Evolutionary conservation across 2,329 filamentous ascomycete species (phyloP).

Genomic region (Tolypocladium ophioglossoides): DNA sequence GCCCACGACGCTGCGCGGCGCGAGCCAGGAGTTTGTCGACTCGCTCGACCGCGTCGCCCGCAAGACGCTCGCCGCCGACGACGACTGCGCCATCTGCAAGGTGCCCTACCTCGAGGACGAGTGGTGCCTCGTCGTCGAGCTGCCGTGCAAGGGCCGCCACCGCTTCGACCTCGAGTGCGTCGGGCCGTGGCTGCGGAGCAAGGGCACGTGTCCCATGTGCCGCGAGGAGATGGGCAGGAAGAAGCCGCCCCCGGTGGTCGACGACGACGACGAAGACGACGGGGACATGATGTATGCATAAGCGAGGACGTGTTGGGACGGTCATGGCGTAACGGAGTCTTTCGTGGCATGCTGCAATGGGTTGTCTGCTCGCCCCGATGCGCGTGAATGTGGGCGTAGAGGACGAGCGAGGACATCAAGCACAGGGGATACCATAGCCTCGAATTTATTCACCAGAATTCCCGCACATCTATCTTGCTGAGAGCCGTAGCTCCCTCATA

Average conservation of each 20-base stretch:
- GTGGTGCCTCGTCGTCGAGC: conserved; percentile 52
- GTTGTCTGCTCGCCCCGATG: neutral
- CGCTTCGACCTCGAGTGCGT: conserved; percentile 59
- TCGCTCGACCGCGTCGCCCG: conserved; percentile 45
- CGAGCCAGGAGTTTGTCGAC: conserved; percentile 50
- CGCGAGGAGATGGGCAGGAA: conserved; percentile 49
- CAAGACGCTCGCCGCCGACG: conserved; percentile 37
- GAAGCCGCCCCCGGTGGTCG: conserved; percentile 31
- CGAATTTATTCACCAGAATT: neutral
- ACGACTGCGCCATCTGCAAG: conserved; percentile 52
- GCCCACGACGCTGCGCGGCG: conserved; percentile 40
- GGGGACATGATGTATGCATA: conserved; percentile 37
- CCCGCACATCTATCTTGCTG: neutral
- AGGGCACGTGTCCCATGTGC: conserved; percentile 56
- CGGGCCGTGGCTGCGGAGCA: conserved; percentile 52
- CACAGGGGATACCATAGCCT: neutral
- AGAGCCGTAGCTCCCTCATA: too few species aligned
- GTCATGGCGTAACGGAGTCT: neutral
- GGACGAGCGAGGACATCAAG: neutral
- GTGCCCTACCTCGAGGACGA: conserved; percentile 50
- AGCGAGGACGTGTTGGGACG: neutral
- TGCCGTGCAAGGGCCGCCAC: conserved; percentile 50
- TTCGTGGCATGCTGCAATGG: neutral
- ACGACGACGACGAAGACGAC: conserved; percentile 39
- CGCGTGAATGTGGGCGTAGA: neutral